Percentiles rank a stretch among this genome's conserved stretches.
Evolutionary conservation across 495 filamentous ascomycete genomes (phyloP).

Genomic region (Xylaria nigripes): DNA sequence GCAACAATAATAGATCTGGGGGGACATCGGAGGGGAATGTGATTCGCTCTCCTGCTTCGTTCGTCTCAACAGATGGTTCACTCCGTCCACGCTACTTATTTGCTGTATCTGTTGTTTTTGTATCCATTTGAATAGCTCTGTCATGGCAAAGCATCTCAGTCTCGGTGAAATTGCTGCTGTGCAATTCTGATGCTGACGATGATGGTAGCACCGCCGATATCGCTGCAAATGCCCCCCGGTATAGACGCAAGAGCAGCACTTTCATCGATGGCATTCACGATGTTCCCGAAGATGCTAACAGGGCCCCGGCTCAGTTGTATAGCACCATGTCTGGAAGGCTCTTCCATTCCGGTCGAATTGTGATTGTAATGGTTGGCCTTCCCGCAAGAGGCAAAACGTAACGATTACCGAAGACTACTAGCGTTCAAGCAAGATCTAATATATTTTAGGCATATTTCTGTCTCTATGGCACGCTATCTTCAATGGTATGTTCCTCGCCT

Average conservation of each 20-base stretch:
- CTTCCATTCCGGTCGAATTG: constrained; percentile 94
- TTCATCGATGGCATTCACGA: constrained; percentile 98
- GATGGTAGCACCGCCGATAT: constrained; percentile 67
- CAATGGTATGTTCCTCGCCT: constrained; percentile 55
- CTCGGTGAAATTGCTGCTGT: constrained; percentile 7
- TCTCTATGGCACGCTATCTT: constrained; percentile 89
- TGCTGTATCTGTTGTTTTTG: not conserved
- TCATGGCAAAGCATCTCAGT: constrained; percentile 8
- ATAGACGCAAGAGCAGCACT: constrained; percentile 81
- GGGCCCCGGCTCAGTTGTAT: constrained; percentile 95
- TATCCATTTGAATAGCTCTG: not conserved
- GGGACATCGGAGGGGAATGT: not conserved
- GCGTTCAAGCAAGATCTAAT: constrained; percentile 17
- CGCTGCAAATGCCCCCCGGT: constrained; percentile 72
- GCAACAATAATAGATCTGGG: not conserved
- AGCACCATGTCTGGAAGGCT: constrained; percentile 94
- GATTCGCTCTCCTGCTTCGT: not conserved
- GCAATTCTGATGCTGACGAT: constrained; percentile 10
- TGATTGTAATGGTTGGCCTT: constrained; percentile 92
- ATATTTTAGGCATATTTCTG: constrained; percentile 70
- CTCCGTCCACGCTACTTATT: not conserved
- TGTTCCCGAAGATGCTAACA: constrained; percentile 69
- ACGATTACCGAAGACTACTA: constrained; percentile 21
- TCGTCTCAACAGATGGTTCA: not conserved
- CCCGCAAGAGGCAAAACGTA: constrained; percentile 96